Evolutionary conservation across 352 stramenopile species (phyloP).

Genomic region (Pythium oligandrum): DNA sequence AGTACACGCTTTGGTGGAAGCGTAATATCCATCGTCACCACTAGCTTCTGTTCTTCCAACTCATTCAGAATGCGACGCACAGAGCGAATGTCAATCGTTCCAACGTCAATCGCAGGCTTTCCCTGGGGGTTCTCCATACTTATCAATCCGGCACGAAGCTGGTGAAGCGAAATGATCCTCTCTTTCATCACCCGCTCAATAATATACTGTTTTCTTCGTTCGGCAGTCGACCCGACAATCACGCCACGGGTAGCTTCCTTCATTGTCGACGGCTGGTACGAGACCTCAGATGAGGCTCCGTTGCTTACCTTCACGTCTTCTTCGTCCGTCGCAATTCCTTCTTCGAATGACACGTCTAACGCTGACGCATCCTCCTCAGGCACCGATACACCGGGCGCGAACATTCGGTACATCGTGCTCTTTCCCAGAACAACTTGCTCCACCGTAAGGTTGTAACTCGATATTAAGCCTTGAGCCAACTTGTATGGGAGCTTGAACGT

Average conservation of each 20-base stretch:
- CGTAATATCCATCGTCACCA: slow-evolving; percentile 63
- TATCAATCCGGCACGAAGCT: slow-evolving; percentile 50
- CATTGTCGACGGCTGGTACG: slow-evolving; percentile 52
- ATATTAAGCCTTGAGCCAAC: slow-evolving; percentile 69
- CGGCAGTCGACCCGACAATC: slow-evolving; percentile 47
- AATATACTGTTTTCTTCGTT: slow-evolving; percentile 50
- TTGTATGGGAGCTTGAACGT: slow-evolving; percentile 86
- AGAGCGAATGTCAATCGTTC: slow-evolving; percentile 60
- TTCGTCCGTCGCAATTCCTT: slow-evolving; percentile 1
- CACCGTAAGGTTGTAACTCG: slow-evolving; percentile 74
- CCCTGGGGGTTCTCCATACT: slow-evolving; percentile 33
- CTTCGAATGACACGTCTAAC: slow-evolving; percentile 3
- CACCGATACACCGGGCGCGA: slow-evolving; percentile 31
- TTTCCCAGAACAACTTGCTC: slow-evolving; percentile 76
- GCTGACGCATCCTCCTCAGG: slow-evolving; percentile 2
- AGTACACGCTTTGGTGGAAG: slow-evolving; percentile 61
- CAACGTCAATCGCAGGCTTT: slow-evolving; percentile 16
- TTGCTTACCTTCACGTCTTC: neutral
- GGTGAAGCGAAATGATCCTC: slow-evolving; percentile 68
- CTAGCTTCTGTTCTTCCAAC: slow-evolving; percentile 35
- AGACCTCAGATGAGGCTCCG: neutral
- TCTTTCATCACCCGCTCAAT: slow-evolving; percentile 46
- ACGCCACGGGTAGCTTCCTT: slow-evolving; percentile 44
- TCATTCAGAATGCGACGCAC: slow-evolving; percentile 63
- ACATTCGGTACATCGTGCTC: slow-evolving; percentile 84